phyloP scores from a whole-genome alignment of 345 rosid genomes.

The Melastoma malabathricum region DNA sequence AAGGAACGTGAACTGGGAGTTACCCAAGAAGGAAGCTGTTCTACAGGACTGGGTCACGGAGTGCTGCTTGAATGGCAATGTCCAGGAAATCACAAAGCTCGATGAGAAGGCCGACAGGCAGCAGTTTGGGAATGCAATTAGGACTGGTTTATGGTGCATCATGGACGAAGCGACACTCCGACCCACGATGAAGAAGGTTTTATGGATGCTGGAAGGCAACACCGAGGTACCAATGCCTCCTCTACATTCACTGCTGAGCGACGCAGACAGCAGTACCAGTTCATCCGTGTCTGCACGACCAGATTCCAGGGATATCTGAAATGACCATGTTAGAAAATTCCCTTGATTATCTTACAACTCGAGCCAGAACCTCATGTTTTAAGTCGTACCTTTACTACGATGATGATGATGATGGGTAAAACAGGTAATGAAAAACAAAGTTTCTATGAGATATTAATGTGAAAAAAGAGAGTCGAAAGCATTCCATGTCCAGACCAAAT shows the following conservation, averaged over 20 bases:
- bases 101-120: conserved; percentile 12
- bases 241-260: background rate
- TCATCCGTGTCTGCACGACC: too few species aligned
- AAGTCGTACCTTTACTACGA: too few species aligned
- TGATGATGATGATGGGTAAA: too few species aligned
- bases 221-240: conserved; percentile 7
- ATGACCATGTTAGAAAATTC: too few species aligned
- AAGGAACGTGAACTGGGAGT: conserved; percentile 1
- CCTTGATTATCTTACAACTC: too few species aligned
- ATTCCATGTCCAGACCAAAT: too few species aligned
- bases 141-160: conserved; percentile 15
- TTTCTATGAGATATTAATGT: too few species aligned
- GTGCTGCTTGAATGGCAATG: conserved; percentile 6
- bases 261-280: too few species aligned
- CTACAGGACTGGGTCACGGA: conserved; percentile 15
- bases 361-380: too few species aligned
- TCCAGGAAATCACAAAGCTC: background rate
- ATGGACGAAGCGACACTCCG: conserved; percentile 11
- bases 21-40: conserved; percentile 6
- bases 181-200: conserved; percentile 9
- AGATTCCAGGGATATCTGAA: too few species aligned
- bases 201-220: conserved; percentile 12
- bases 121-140: conserved; percentile 8
- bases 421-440: too few species aligned
- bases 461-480: too few species aligned